Evolutionary conservation across 78 protist species (phyloP).

Genomic region (Andalucia godoyi): DNA sequence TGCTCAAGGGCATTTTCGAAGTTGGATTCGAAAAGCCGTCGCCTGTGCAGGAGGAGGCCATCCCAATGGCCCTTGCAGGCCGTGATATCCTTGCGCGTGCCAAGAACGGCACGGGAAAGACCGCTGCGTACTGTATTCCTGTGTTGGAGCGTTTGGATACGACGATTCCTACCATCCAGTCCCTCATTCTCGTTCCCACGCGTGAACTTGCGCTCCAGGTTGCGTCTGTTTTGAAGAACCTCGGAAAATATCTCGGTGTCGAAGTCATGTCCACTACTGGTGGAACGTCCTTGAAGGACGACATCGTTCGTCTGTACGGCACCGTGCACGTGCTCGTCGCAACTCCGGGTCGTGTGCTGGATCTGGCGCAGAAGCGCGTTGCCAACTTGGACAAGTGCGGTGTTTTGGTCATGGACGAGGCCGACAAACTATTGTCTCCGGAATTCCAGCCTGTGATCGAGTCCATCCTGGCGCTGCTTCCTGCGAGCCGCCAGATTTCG

Average conservation of each 20-base stretch:
- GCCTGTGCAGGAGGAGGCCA: constrained; percentile 95
- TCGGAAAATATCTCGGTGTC: constrained; percentile 75
- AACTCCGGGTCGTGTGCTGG: constrained; percentile 90
- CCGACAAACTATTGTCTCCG: constrained; percentile 91
- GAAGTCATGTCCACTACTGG: constrained; percentile 90
- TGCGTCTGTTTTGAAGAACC: constrained; percentile 71
- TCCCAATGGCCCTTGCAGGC: constrained; percentile 81
- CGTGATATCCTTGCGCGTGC: constrained; percentile 90
- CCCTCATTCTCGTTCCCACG: constrained; percentile 89
- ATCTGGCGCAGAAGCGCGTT: constrained; percentile 54
- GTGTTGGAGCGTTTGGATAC: constrained; percentile 68
- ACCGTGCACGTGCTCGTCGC: constrained; percentile 90
- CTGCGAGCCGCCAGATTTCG: constrained; percentile 72
- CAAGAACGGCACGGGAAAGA: constrained; percentile 99
- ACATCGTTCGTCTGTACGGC: constrained; percentile 54
- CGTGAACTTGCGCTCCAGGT: constrained; percentile 96
- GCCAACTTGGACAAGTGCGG: constrained; percentile 46
- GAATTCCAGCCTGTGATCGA: constrained; percentile 83
- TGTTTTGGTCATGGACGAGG: constrained; percentile 89
- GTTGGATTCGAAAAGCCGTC: constrained; percentile 93
- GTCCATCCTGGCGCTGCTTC: constrained; percentile 49
- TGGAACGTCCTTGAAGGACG: constrained; percentile 81
- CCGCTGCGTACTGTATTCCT: constrained; percentile 91
- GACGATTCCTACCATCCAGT: constrained; percentile 58
- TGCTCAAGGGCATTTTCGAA: constrained; percentile 92